Percentiles rank a stretch among this genome's conserved stretches.
These are phyloP conservation scores for Colletotrichum trifolii DNA, from an alignment of 2,329 filamentous ascomycete species.

Conservation along the genomic window DNA sequence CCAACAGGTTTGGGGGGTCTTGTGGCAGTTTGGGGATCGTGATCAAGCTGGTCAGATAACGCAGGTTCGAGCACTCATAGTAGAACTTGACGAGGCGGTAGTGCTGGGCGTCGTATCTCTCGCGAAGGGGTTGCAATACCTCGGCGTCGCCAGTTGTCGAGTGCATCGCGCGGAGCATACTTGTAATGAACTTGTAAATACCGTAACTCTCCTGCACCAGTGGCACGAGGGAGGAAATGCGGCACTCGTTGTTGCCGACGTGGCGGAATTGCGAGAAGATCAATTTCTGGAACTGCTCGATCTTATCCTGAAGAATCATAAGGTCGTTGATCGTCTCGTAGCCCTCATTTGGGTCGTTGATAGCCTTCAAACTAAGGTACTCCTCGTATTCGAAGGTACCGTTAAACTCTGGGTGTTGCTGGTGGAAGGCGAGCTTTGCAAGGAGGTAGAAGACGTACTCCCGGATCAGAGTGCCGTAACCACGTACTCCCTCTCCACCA, in stretches of 20 bases:
- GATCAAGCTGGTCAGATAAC: constrained; percentile 95
- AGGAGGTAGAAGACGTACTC: constrained; percentile 98
- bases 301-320: constrained; percentile 97
- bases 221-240: constrained; percentile 92
- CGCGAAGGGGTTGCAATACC: constrained; percentile 86
- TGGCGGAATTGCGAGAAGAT: constrained; percentile 97
- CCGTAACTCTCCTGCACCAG: constrained; percentile 98
- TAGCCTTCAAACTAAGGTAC: constrained; percentile 96
- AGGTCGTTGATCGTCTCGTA: constrained; percentile 96
- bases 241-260: constrained; percentile 93
- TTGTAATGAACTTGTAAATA: constrained; percentile 99
- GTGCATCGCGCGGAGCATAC: constrained; percentile 99
- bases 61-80: constrained; percentile 97
- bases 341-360: constrained; percentile 98
- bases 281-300: constrained; percentile 97
- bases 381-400: constrained; percentile 99
- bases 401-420: constrained; percentile 97
- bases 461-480: constrained; percentile 91
- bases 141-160: constrained; percentile 95
- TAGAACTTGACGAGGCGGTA: constrained; percentile 98
- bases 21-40: constrained; percentile 95
- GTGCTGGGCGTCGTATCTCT: constrained; percentile 94
- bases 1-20: constrained; percentile 89
- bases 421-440: constrained; percentile 95
- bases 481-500: constrained; percentile 86